phyloP scores from a whole-genome alignment of 495 filamentous ascomycete species.

The Penicillium dipodomyicola region DNA sequence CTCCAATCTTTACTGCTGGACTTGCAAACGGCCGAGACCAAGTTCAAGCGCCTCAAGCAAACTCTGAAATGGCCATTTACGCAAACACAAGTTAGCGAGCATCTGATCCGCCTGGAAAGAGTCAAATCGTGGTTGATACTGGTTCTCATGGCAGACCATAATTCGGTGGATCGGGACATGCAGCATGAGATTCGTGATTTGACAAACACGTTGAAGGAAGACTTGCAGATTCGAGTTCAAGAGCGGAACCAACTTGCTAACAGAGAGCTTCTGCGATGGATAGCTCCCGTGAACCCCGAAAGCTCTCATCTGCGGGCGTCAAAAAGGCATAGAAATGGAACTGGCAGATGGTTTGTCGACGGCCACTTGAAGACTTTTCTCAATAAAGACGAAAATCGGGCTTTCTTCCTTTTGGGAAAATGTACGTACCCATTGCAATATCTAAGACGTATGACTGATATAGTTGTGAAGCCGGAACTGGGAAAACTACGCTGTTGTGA shows the following conservation, averaged over 20 bases:
- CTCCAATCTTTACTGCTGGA: conserved; percentile 17
- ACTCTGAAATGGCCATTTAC: conserved; percentile 26
- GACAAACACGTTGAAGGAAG: conserved; percentile 18
- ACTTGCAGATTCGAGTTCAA: conserved; percentile 17
- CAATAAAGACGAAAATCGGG: not conserved
- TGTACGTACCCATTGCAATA: conserved; percentile 12
- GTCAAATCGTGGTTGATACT: conserved; percentile 30
- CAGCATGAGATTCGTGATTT: conserved; percentile 19
- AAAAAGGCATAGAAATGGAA: conserved; percentile 5
- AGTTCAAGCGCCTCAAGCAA: conserved; percentile 20
- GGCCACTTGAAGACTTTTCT: conserved; percentile 18
- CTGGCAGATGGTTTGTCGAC: conserved; percentile 23
- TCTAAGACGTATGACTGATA: not conserved
- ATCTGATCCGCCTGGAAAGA: conserved; percentile 21
- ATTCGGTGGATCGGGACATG: conserved; percentile 13
- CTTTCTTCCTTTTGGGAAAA: conserved; percentile 24
- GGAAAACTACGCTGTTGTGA: conserved; percentile 27
- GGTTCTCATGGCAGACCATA: conserved; percentile 21
- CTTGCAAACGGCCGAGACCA: conserved; percentile 16
- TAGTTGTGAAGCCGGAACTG: conserved; percentile 19
- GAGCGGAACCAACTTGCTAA: conserved; percentile 18
- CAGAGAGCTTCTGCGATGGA: conserved; percentile 19
- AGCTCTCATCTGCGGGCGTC: conserved; percentile 20
- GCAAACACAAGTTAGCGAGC: conserved; percentile 16
- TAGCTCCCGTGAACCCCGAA: conserved; percentile 23